phyloP scores from a whole-genome alignment of 2,329 filamentous ascomycete genomes.

The Fusarium veterinarium region DNA sequence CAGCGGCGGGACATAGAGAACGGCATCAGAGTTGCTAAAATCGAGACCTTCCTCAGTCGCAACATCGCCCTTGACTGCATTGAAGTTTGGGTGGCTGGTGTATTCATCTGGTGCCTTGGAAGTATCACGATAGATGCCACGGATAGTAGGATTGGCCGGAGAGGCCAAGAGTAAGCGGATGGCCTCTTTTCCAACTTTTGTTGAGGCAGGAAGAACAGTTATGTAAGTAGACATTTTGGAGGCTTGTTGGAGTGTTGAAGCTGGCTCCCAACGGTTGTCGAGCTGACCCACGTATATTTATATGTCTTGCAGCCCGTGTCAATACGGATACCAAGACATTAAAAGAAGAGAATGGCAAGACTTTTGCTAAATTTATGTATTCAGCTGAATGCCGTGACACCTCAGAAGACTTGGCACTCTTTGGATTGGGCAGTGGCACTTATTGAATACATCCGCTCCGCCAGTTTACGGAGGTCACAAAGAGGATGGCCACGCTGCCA shows the following conservation, averaged over 20 bases:
- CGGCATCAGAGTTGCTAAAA: constrained; percentile 44
- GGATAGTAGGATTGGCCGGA: constrained; percentile 30
- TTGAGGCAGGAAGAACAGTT: constrained; percentile 49
- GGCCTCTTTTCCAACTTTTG: constrained; percentile 43
- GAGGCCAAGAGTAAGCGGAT: constrained; percentile 43
- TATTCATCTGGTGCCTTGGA: constrained; percentile 47
- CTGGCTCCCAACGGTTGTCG: background rate
- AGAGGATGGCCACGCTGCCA: background rate
- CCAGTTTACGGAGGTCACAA: background rate
- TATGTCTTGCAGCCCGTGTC: background rate
- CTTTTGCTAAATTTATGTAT: background rate
- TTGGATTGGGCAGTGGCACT: background rate
- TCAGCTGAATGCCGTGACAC: background rate
- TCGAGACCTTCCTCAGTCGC: constrained; percentile 37
- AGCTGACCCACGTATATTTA: background rate
- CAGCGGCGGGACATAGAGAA: constrained; percentile 50
- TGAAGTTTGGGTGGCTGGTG: constrained; percentile 40
- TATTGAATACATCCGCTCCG: background rate
- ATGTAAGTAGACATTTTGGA: constrained; percentile 44
- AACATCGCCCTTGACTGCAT: constrained; percentile 45
- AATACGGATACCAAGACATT: background rate
- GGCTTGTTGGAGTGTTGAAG: background rate
- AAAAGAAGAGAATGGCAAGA: rapidly evolving
- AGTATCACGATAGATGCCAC: constrained; percentile 46
- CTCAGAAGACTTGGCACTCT: background rate